These are phyloP conservation scores for Fusarium zealandicum DNA, from an alignment of 2,329 filamentous ascomycete species.

Conservation along the genomic window DNA sequence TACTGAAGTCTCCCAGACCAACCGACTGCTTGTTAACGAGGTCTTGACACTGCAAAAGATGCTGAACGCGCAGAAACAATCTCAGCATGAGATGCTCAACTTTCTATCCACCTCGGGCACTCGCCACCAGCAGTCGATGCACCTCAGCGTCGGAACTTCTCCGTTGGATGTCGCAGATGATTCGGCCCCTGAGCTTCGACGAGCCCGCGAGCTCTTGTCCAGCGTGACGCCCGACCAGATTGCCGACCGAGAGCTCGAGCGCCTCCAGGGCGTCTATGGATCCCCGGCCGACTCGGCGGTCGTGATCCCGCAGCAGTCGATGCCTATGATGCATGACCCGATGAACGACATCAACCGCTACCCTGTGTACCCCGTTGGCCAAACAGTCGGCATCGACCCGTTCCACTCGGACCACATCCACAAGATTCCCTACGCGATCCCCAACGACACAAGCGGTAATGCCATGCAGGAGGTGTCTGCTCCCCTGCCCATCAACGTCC, in stretches of 20 bases:
- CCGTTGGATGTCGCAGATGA: slow-evolving; percentile 55
- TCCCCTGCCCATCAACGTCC: slow-evolving; percentile 45
- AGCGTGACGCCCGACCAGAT: slow-evolving; percentile 60
- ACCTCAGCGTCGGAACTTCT: slow-evolving; percentile 48
- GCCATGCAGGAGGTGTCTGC: slow-evolving; percentile 50
- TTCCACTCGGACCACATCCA: slow-evolving; percentile 94
- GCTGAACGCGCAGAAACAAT: slow-evolving; percentile 64
- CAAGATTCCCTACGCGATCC: slow-evolving; percentile 85
- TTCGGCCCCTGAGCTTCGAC: slow-evolving; percentile 60
- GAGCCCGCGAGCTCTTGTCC: slow-evolving; percentile 64
- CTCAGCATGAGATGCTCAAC: slow-evolving; percentile 64
- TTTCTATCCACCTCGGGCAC: slow-evolving; percentile 57
- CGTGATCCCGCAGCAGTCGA: slow-evolving; percentile 50
- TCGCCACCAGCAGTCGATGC: slow-evolving; percentile 46
- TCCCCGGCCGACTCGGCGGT: slow-evolving; percentile 62
- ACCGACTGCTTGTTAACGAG: slow-evolving; percentile 68
- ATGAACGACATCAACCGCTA: slow-evolving; percentile 63
- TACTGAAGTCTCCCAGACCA: slow-evolving; percentile 73
- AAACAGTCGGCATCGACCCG: slow-evolving; percentile 91
- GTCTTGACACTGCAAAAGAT: slow-evolving; percentile 67
- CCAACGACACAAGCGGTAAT: slow-evolving; percentile 60
- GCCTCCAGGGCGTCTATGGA: slow-evolving; percentile 61
- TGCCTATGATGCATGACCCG: slow-evolving; percentile 60
- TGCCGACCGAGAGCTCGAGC: slow-evolving; percentile 62
- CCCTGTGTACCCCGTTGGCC: slow-evolving; percentile 89